These are phyloP conservation scores for Evernia prunastri DNA, from an alignment of 495 filamentous ascomycete species.

Conservation along the genomic window DNA sequence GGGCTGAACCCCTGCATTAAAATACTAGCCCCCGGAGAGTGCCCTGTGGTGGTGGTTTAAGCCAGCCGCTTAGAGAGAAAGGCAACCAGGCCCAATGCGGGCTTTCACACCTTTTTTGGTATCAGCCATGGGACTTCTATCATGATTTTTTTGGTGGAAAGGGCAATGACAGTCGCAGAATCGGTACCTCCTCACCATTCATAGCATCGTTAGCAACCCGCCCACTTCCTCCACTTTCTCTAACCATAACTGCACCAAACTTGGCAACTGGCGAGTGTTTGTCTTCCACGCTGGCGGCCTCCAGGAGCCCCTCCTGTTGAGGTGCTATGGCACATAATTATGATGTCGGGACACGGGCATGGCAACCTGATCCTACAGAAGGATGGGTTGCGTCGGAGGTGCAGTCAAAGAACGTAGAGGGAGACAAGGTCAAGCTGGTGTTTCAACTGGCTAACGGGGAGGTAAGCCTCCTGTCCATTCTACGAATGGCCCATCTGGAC, in stretches of 20 bases:
- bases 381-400: constrained; percentile 98
- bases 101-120: background rate
- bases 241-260: background rate
- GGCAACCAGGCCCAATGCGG: background rate
- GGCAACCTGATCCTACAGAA: constrained; percentile 92
- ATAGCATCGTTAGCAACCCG: constrained; percentile 3
- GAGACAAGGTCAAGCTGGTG: constrained; percentile 76
- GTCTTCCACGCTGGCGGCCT: constrained; percentile 18
- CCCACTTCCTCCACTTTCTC: background rate
- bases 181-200: background rate
- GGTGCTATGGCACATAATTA: constrained; percentile 83
- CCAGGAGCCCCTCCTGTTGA: constrained; percentile 17
- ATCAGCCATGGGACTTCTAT: background rate
- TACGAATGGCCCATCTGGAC: constrained; percentile 8
- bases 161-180: too few relatives aligned
- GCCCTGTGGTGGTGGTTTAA: constrained; percentile 2
- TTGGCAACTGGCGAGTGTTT: constrained; percentile 5
- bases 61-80: constrained; percentile 7
- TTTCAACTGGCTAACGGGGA: constrained; percentile 90
- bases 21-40: background rate
- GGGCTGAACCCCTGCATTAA: constrained; percentile 2
- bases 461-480: constrained; percentile 46
- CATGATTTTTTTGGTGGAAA: too few relatives aligned
- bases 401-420: constrained; percentile 74
- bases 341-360: constrained; percentile 94